Evolutionary conservation across 768 basidiomycete species (phyloP), one percentile per base, ranked within the genome.

Genomic region (Tylopilus subfusipes): DNA sequence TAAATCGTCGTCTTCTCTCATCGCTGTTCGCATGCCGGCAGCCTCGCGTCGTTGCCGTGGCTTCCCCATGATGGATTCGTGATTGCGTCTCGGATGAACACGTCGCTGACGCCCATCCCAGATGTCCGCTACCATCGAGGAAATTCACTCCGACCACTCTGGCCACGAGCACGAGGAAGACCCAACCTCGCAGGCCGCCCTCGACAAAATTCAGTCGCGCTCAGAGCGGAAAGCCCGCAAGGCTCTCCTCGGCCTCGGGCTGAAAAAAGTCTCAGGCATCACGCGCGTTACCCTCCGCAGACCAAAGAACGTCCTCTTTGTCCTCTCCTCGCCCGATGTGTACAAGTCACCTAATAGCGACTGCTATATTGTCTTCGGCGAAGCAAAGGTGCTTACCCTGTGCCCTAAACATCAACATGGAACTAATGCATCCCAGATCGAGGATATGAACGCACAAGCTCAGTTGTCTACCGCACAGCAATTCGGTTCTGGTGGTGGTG

Each of bases 361-460:
- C 75, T 93, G 90, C 75, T 98, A 99, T 81, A 93, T 99, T 70
- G 94, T 99, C 59, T 99, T 98, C 65, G 97, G 97, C 60, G 97
- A 98, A 79, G 95, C 91, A 52, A 93, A 93, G 84, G 88, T 88
- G 19, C 9, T 44, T 57, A 43, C 59, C 56, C 56, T 53, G n/a
- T 58, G 19, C 57, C 53, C 49, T 50, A 22, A 30, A 31, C 24
- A 42, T 27, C 18, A 44, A 18, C 39, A 2, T 18, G 22, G 27
- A 12, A 47, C 56, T 53, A 44, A 64, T 30, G 22, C 39, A 3
- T 43, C 34, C 10, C 58, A 90, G 88, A 85, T 91, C 61, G 92
- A 94, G 75, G 91, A 93, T 65, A 86, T 90, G 83, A 91, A 86
- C 75, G 79, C 85, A 18, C 83, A 86, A 63, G 85, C 87, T 40